phyloP scores from a whole-genome alignment of 2,329 filamentous ascomycete species.

The Elsinoe fawcettii region DNA sequence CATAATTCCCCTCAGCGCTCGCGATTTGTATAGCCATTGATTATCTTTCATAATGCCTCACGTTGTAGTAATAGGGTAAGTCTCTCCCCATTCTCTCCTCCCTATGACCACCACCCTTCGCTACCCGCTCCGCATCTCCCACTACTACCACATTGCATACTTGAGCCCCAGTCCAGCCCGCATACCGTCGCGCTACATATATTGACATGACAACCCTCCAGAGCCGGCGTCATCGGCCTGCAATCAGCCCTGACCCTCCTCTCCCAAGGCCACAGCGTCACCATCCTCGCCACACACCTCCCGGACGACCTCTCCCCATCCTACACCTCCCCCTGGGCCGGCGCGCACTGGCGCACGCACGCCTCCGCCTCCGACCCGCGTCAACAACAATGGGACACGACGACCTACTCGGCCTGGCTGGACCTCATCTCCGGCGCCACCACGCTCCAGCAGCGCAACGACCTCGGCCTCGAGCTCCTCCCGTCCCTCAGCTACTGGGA shows the following conservation, averaged over 20 bases:
- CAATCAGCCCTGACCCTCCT: slow-evolving; percentile 39
- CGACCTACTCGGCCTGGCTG: slow-evolving; percentile 38
- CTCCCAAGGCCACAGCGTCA: slow-evolving; percentile 35
- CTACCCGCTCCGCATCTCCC: not conserved
- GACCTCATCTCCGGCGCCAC: slow-evolving; percentile 26
- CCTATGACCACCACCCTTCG: not conserved
- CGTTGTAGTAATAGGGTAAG: slow-evolving; percentile 10
- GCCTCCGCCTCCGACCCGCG: slow-evolving; percentile 28
- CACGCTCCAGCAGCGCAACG: slow-evolving; percentile 18
- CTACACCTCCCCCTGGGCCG: slow-evolving; percentile 40
- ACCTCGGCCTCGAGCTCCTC: slow-evolving; percentile 23
- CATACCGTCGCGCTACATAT: too few species aligned
- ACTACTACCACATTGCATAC: not conserved
- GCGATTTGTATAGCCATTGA: not conserved
- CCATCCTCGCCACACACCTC: slow-evolving; percentile 37
- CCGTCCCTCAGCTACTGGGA: slow-evolving; percentile 25
- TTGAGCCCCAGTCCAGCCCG: too few species aligned
- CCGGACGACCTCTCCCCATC: slow-evolving; percentile 36
- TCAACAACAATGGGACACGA: slow-evolving; percentile 36
- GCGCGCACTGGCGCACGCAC: slow-evolving; percentile 42
- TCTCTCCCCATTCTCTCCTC: not conserved
- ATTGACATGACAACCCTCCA: too few species aligned
- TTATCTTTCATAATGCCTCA: not conserved
- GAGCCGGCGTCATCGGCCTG: slow-evolving; percentile 42
- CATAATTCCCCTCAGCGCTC: not conserved